Conservation (phyloP, 208 protist genomes). For the Acanthamoeba sp. region DNA sequence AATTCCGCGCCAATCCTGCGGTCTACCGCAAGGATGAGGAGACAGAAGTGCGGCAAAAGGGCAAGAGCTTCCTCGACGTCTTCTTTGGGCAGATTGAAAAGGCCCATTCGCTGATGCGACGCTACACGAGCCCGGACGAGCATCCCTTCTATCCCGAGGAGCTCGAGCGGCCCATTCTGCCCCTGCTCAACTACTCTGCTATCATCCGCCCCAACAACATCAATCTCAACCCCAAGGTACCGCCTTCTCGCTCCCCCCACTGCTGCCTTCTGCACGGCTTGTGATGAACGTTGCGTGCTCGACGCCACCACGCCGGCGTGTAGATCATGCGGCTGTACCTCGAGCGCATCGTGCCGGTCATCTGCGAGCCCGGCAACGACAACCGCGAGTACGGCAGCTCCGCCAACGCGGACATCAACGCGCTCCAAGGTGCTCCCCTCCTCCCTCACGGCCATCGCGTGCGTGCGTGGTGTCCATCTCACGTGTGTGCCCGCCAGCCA, state of each 20-base stretch:
- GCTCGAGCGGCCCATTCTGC: slow-evolving; percentile 79
- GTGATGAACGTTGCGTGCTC: too few species aligned
- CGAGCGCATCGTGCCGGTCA: slow-evolving; percentile 74
- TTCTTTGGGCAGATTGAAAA: slow-evolving; percentile 83
- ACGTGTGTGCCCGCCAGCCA: slow-evolving; percentile 75
- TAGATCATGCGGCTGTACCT: slow-evolving; percentile 80
- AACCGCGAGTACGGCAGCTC: slow-evolving; percentile 74
- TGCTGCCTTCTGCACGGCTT: neutral
- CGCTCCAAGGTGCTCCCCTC: slow-evolving; percentile 15
- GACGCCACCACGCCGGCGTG: too few species aligned
- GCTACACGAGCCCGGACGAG: slow-evolving; percentile 88
- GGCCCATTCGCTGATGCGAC: slow-evolving; percentile 78
- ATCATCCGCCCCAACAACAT: slow-evolving; percentile 82
- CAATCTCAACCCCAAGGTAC: slow-evolving; percentile 84
- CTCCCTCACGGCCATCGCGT: slow-evolving; percentile 44
- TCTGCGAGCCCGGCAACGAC: slow-evolving; percentile 67
- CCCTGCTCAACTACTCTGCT: slow-evolving; percentile 73
- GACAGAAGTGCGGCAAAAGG: neutral
- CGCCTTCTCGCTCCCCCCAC: neutral
- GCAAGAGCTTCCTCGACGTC: slow-evolving; percentile 82
- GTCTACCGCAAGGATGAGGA: slow-evolving; percentile 74
- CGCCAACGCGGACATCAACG: slow-evolving; percentile 66
- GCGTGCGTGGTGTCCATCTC: slow-evolving; percentile 72
- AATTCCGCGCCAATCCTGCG: slow-evolving; percentile 80
- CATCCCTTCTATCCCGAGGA: slow-evolving; percentile 83